Conservation (phyloP, 305 asterid genomes). For the Nicotiana rustica region DNA sequence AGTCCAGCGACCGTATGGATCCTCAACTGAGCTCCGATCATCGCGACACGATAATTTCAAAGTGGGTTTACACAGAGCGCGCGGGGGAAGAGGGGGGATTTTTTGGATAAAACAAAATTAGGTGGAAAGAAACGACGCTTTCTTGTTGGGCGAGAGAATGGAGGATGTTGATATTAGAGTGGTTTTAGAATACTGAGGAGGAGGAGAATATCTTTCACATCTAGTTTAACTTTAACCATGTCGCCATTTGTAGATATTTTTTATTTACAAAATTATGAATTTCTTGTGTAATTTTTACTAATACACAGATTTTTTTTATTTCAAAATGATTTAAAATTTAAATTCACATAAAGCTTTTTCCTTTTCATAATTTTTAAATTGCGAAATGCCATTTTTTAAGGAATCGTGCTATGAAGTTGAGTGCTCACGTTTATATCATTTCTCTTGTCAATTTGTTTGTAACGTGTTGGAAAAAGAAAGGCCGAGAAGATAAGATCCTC, state of each 20-base stretch:
- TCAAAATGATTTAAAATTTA: neutral
- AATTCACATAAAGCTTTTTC: neutral
- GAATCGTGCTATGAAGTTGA: neutral
- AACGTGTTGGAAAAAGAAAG: neutral
- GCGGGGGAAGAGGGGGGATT: neutral
- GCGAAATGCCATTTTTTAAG: neutral
- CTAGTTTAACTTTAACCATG: neutral
- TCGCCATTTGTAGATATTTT: neutral
- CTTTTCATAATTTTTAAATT: neutral
- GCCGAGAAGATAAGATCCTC: no score
- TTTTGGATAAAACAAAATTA: neutral
- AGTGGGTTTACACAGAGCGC: neutral
- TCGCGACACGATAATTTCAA: constrained; percentile 14
- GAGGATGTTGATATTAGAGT: neutral
- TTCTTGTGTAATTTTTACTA: neutral
- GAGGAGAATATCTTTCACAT: no score
- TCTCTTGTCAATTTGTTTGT: neutral
- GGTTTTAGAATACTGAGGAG: neutral
- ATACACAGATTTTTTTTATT: no score
- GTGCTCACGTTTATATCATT: constrained; percentile 12
- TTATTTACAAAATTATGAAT: neutral
- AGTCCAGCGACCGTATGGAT: constrained; percentile 35
- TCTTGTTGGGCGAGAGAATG: neutral
- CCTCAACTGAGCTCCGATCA: constrained; percentile 44
- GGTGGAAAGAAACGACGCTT: neutral